phyloP scores from a whole-genome alignment of 805 yeast genomes.

The Kodamaea kakaduensis region DNA sequence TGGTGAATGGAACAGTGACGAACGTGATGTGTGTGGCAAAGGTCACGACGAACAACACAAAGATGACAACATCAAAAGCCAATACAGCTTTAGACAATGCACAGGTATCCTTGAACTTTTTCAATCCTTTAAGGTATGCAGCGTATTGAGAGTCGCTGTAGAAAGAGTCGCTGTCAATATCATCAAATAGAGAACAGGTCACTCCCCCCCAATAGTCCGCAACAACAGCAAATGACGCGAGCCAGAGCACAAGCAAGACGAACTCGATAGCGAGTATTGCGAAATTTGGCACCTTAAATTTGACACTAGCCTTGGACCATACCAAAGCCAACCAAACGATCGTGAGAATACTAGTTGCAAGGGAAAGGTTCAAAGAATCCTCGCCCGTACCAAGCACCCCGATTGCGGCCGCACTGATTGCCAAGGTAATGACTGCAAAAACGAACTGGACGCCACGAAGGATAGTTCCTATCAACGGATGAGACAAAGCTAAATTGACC shows the following conservation, averaged over 20 bases:
- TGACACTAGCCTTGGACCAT: background rate
- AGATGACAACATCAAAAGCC: background rate
- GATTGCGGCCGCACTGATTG: background rate
- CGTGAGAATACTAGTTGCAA: background rate
- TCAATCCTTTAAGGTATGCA: background rate
- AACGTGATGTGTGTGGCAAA: background rate
- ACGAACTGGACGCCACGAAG: background rate
- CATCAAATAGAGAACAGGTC: background rate
- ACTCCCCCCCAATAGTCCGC: background rate
- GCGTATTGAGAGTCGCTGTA: too few relatives aligned
- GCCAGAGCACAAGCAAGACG: conserved; percentile 1
- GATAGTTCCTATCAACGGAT: too few relatives aligned
- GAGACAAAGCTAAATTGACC: too few relatives aligned
- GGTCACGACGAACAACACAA: background rate
- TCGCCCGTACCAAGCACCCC: background rate
- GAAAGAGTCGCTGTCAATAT: background rate
- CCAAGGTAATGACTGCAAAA: background rate
- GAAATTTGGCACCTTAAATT: background rate
- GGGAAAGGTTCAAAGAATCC: background rate
- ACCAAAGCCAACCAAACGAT: background rate
- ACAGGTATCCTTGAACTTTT: background rate
- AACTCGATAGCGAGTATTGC: background rate
- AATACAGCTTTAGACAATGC: background rate
- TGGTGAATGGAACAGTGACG: background rate
- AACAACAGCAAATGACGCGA: background rate